Evolutionary conservation across 1,284 basidiomycete species (phyloP), one percentile per base, ranked within the genome.

Genomic region (Fomitopsis pinicola): DNA sequence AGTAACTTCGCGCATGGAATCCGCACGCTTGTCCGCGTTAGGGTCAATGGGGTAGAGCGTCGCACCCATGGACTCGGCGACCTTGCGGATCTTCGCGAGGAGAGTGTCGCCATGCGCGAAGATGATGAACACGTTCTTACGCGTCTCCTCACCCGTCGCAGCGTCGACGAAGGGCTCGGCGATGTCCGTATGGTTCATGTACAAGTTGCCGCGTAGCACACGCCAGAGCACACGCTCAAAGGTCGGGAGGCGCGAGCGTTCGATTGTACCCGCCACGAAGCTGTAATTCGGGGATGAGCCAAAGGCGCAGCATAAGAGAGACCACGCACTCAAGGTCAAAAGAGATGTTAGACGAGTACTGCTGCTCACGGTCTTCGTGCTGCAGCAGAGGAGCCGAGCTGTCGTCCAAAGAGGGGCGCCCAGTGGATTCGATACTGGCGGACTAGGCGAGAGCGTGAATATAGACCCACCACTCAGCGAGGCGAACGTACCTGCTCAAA

Each of bases 51-150:
- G 94, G 78, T 97, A 98, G 60, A 99, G 81, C 0, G 95, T 97
- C 2, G 92, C 97, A 53, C 97, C 96, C 93, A 99, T 98, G 36
- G 94, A 96, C 78, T 98, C 97, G 52, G 95, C 92, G 64, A 99
- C 94, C 76, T 97, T 98, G 73, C 97, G 94, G 72, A 99, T 98
- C 84, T 99, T 99, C 68, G 92, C 86, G 35, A 99, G 87, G 22
- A 99, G 82, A 46, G 92, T 89, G 55, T 94, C 88, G 40, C 97
- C 97, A 70, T 99, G 97, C 0, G 97, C 97, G 72, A 99, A 99
- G 75, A 99, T 98, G 80, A 99, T 97, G 80, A 99, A 99, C 48
- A 99, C 97, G 68, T 98, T 96, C 84, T 99, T 99, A 79, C 90
- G 87, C 8, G 91, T 92, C 76, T 95, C 91, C 42, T 80, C 82